phyloP scores from a whole-genome alignment of 768 basidiomycete species.

The Auriscalpium vulgare region DNA sequence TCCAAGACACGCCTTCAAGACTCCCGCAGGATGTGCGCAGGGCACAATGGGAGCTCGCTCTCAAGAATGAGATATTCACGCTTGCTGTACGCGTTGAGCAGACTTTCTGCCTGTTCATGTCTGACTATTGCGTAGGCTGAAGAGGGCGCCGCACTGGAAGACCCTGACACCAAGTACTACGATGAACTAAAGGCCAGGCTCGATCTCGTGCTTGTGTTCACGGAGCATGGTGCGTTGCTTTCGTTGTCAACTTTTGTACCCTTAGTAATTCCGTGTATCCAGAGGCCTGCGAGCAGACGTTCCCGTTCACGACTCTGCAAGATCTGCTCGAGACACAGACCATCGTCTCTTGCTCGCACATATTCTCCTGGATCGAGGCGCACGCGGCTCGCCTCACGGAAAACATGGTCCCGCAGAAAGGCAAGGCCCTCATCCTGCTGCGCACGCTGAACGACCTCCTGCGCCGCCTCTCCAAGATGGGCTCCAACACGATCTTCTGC shows the following conservation, averaged over 20 bases:
- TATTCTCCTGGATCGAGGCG: conserved; percentile 83
- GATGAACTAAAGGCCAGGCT: conserved; percentile 49
- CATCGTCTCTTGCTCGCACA: conserved; percentile 74
- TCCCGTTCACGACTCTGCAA: conserved; percentile 68
- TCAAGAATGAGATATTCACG: conserved; percentile 63
- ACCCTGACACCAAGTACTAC: conserved; percentile 50
- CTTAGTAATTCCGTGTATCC: conserved; percentile 4
- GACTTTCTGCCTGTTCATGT: neutral
- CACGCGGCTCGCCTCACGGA: conserved; percentile 64
- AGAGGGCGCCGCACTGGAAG: conserved; percentile 59
- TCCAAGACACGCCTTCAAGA: conserved; percentile 8
- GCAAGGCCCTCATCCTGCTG: conserved; percentile 78
- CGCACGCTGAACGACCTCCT: conserved; percentile 84
- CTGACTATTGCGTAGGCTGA: conserved; percentile 36
- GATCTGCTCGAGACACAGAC: conserved; percentile 84
- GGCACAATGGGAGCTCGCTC: conserved; percentile 67
- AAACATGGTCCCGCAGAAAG: conserved; percentile 78
- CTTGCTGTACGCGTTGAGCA: conserved; percentile 50
- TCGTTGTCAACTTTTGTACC: neutral
- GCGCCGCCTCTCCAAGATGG: conserved; percentile 79
- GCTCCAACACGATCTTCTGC: conserved; percentile 77
- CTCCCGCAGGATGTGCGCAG: conserved; percentile 50
- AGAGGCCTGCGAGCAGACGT: conserved; percentile 75
- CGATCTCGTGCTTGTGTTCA: conserved; percentile 69
- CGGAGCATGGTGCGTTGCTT: conserved; percentile 55